Conservation (phyloP, 2,329 filamentous ascomycete species). For the Colletotrichum musae region DNA sequence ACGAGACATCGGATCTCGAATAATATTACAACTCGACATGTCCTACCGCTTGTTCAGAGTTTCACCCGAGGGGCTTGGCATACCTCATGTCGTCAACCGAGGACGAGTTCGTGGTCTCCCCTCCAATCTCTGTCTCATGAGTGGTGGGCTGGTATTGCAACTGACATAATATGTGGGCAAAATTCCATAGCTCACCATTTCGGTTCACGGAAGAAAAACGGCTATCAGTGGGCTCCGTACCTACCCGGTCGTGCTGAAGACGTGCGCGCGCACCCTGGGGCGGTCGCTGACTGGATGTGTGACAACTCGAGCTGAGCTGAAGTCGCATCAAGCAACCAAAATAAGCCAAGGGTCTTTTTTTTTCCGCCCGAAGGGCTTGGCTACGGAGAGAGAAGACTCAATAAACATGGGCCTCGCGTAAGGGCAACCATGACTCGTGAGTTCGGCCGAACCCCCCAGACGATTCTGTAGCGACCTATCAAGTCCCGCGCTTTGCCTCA, state of each 20-base stretch:
- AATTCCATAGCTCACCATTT: background rate
- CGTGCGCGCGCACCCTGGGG: slow-evolving; percentile 3
- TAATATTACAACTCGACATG: background rate
- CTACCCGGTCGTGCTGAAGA: slow-evolving; percentile 1
- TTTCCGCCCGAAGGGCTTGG: background rate
- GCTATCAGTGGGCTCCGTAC: background rate
- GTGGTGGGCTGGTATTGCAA: background rate
- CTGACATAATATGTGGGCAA: slow-evolving; percentile 3
- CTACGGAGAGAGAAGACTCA: background rate
- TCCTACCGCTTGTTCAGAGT: background rate
- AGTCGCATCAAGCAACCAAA: background rate
- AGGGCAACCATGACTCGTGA: slow-evolving; percentile 23
- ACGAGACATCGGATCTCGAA: background rate
- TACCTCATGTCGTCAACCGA: background rate
- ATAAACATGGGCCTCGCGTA: background rate
- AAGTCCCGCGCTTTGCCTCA: background rate
- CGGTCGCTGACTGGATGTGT: too few species aligned
- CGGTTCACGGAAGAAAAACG: background rate
- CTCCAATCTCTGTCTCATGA: slow-evolving; percentile 8
- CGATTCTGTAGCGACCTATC: slow-evolving; percentile 25
- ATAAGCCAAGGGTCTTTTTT: slow-evolving; percentile 10
- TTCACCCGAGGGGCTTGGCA: slow-evolving; percentile 11
- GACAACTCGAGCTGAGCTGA: background rate
- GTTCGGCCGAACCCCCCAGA: background rate
- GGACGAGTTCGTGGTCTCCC: background rate